Percentiles rank a stretch among this genome's conserved stretches.
phyloP scores from a whole-genome alignment of 805 yeast genomes.

The Phaffomyces thermotolerans region DNA sequence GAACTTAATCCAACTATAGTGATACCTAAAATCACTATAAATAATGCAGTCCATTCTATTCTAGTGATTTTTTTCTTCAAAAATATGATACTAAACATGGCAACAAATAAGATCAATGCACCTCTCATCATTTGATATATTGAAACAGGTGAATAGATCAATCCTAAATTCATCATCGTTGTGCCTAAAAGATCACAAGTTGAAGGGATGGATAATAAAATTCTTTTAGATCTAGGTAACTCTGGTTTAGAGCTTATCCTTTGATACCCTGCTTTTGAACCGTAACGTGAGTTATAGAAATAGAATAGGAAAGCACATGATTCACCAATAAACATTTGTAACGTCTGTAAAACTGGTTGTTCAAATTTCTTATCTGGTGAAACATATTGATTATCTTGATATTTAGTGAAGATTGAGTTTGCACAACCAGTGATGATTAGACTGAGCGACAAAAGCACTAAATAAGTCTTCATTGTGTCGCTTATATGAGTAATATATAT shows the following conservation, averaged over 20 bases:
- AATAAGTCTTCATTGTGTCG: conserved; percentile 8
- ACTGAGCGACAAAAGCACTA: conserved; percentile 29
- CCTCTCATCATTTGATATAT: conserved; percentile 86
- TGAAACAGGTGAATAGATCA: conserved; percentile 68
- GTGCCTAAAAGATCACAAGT: conserved; percentile 67
- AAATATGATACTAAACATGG: conserved; percentile 58
- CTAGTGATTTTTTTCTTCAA: conserved; percentile 47
- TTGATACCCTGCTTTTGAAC: not conserved
- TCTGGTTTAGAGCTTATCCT: conserved; percentile 8
- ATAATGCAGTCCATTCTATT: conserved; percentile 61
- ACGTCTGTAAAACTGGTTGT: conserved; percentile 73
- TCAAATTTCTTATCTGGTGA: conserved; percentile 46
- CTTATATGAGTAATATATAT: not conserved
- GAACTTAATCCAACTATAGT: conserved; percentile 71
- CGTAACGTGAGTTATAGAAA: conserved; percentile 14
- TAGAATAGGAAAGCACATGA: conserved; percentile 40
- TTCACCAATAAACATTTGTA: conserved; percentile 80
- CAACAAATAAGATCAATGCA: conserved; percentile 68
- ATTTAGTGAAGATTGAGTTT: conserved; percentile 69
- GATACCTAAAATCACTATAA: conserved; percentile 62
- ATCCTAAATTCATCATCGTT: conserved; percentile 69
- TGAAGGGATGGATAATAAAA: conserved; percentile 52
- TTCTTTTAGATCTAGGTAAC: conserved; percentile 22
- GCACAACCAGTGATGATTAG: conserved; percentile 63
- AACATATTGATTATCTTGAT: conserved; percentile 71